Base-by-base conservation (phyloP, 1,284 basidiomycete species). In the Ganoderma boninense region DNA sequence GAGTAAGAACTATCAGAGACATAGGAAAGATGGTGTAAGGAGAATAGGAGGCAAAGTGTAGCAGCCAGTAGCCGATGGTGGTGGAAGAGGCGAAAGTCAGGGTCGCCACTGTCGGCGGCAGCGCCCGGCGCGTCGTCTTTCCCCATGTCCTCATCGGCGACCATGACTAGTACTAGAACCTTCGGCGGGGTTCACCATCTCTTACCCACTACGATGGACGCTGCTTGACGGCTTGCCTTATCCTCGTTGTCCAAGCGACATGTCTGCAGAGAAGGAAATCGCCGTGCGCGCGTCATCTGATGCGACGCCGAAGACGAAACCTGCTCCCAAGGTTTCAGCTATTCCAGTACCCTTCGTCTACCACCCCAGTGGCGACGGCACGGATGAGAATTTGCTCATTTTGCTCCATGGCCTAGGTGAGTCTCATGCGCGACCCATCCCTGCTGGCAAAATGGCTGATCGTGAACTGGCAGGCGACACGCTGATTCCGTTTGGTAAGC, bases 381-480 rank as follows among this genome's bases (percentile, higher is more conserved):
- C 90, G 18, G 95, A 97, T 76, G 92, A 95, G 78, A 98, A 97
- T 79, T 80, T 97, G 35, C 81, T 98, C 42, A 87, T 98, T 70
- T 85, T 98, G 65, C 85, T 97, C 23, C 96, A 98, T 74, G 96
- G 96, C 0, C 87, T 97, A 42, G 95, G 95, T 95, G 75, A 72
- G 88, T 78, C 32, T 42, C 44, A 4, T 43, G 5, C 26, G 35
- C 38, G 13, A 38, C 49, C 18, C 38, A 14, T 26, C 32, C 23
- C 11, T 1, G 16, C 11, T 4, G n/a, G n/a, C 6, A 6, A 32
- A 18, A 4, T 60, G n/a, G 7, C 43, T 56, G 43, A 16, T 23
- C 14, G 16, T 44, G 20, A 7, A 13, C 18, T 18, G 63, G 56
- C 68, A 96, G 96, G 96, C 29, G 96, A 97, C 80, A 95, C 91